phyloP scores from a whole-genome alignment of 2,329 filamentous ascomycete genomes.

The Talaromyces sp. region DNA sequence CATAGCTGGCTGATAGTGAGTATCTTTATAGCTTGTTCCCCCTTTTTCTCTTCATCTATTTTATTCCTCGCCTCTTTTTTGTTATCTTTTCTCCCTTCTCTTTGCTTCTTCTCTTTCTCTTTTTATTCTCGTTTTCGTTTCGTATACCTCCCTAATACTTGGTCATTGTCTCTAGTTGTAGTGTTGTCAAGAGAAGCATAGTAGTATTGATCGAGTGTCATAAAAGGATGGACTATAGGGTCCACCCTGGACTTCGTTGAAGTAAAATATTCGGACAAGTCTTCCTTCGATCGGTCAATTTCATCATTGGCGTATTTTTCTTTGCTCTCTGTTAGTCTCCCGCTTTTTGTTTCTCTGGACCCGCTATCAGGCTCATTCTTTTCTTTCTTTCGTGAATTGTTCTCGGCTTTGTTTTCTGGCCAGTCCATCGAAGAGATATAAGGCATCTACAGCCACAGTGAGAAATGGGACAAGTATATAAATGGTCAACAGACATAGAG shows the following conservation, averaged over 20 bases:
- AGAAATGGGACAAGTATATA: background rate
- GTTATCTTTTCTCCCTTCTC: background rate
- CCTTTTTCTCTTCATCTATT: constrained; percentile 7
- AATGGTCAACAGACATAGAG: background rate
- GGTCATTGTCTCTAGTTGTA: constrained; percentile 9
- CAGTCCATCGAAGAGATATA: constrained; percentile 8
- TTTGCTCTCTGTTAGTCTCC: background rate
- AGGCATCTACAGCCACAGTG: constrained; percentile 8
- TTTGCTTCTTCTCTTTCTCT: background rate
- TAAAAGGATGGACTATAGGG: constrained; percentile 1
- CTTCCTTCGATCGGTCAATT: background rate
- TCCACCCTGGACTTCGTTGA: background rate
- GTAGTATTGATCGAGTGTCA: constrained; percentile 17
- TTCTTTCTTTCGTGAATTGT: background rate
- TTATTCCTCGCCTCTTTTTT: background rate
- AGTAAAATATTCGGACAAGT: background rate
- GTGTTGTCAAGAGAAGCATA: constrained; percentile 11
- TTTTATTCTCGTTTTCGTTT: background rate
- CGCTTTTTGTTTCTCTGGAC: background rate
- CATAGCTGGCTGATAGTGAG: constrained; percentile 18
- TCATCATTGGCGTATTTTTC: background rate
- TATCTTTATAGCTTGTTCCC: constrained; percentile 4
- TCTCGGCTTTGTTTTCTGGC: background rate
- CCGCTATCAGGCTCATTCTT: background rate
- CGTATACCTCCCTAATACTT: constrained; percentile 10